Evolutionary conservation across 1,284 basidiomycete species (phyloP).

Genomic region (Abortiporus biennis): DNA sequence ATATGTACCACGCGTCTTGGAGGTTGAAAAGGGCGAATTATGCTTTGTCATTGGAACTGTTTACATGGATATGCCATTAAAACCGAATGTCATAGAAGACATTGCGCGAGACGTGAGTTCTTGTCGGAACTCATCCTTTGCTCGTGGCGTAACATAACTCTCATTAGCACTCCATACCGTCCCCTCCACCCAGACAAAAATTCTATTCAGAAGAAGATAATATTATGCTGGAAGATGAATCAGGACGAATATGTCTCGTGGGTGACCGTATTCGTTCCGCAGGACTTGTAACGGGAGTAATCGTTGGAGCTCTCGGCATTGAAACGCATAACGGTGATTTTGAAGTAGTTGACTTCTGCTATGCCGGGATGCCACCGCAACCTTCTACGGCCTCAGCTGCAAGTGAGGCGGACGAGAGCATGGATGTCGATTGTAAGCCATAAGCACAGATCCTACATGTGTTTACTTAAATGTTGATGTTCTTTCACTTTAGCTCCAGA

Average conservation of each 20-base stretch:
- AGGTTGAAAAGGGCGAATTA: slow-evolving; percentile 78
- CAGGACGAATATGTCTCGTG: slow-evolving; percentile 84
- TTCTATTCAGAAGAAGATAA: slow-evolving; percentile 76
- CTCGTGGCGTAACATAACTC: slow-evolving; percentile 2
- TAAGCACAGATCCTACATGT: background rate
- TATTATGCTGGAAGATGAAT: slow-evolving; percentile 93
- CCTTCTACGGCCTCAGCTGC: slow-evolving; percentile 26
- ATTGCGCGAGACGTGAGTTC: slow-evolving; percentile 82
- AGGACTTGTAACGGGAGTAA: slow-evolving; percentile 83
- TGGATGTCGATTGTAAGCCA: slow-evolving; percentile 38
- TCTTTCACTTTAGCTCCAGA: slow-evolving; percentile 24
- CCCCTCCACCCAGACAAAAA: slow-evolving; percentile 71
- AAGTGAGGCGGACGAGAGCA: slow-evolving; percentile 26
- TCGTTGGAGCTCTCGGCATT: slow-evolving; percentile 84
- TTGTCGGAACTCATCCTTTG: background rate
- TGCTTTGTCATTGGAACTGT: slow-evolving; percentile 94
- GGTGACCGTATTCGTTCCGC: slow-evolving; percentile 57
- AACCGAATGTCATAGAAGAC: slow-evolving; percentile 96
- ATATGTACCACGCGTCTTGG: slow-evolving; percentile 81
- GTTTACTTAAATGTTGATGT: slow-evolving; percentile 1
- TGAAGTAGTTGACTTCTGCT: slow-evolving; percentile 89
- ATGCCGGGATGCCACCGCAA: slow-evolving; percentile 75
- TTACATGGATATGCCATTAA: slow-evolving; percentile 97
- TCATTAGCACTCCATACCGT: slow-evolving; percentile 79
- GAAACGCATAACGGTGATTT: slow-evolving; percentile 91